Evolutionary conservation across 2,329 filamentous ascomycete species (phyloP), one percentile per base, ranked within the genome.

Genomic region (Elsinoe ampelina): DNA sequence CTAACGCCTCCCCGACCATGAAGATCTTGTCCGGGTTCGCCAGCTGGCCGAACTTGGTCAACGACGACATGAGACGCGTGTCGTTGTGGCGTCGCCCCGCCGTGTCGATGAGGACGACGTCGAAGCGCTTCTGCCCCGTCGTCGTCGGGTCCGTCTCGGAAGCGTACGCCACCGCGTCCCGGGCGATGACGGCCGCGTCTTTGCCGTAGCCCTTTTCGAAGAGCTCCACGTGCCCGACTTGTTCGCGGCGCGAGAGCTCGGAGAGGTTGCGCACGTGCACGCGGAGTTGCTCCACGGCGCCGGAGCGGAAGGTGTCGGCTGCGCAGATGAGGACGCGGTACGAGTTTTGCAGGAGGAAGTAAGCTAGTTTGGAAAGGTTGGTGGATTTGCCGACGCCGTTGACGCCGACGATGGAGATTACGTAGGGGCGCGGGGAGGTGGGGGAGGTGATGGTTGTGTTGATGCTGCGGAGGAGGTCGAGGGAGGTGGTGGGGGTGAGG

Each of bases 301-400:
- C 93, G 8, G 90, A 95, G 63, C 93, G 87, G 79, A 98, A 98
- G 2, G 93, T 98, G 71, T 98, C 92, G 64, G 89, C 93, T 8
- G 93, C 92, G 12, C 89, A 92, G 63, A 98, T 89, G 58, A 98
- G 80, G 13, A 98, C 90, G 67, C 87, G 87, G 77, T 95, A 95
- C 70, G 95, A 91, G 77, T 98, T 98, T 72, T 98, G 92, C 32
- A 98, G 78, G 36, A 98, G 78, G 75, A 98, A 98, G 74, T 93
- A 98, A 71, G 91, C 95, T 63, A 98, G 95, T 73, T 98, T 98
- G 71, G 89, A 92, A 36, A 98, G 79, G 69, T 96, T 97, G 54
- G 93, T 98, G 13, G 91, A 96, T 75, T 98, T 98, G 67, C 93
- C 93, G 36, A 98, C 93, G 55, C 93, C 93, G 70, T 98, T 98